These are phyloP conservation scores for Trametes cubensis DNA, from an alignment of 768 basidiomycete genomes.

Conservation along the genomic window DNA sequence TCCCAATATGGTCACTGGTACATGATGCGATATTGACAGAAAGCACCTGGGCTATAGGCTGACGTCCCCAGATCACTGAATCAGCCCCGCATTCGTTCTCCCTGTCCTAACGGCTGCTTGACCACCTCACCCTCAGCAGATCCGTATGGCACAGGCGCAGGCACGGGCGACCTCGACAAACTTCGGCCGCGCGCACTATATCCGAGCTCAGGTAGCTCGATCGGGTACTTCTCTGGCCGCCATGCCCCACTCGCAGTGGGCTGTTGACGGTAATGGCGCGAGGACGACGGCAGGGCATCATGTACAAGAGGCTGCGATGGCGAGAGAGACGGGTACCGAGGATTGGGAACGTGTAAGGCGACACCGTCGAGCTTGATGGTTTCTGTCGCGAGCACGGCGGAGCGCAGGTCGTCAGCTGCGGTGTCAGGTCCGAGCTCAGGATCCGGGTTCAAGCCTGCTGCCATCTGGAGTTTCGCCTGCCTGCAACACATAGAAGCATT, in stretches of 20 bases:
- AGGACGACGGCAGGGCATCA: too few relatives aligned
- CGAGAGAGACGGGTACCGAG: neutral
- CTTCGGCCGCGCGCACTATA: neutral
- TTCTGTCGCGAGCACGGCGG: neutral
- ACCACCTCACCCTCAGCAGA: neutral
- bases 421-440: neutral
- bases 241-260: neutral
- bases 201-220: neutral
- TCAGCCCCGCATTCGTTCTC: too few relatives aligned
- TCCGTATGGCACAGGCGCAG: neutral
- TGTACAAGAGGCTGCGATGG: too few relatives aligned
- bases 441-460: conserved; percentile 2
- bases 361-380: conserved; percentile 13
- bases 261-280: too few relatives aligned
- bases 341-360: conserved; percentile 1
- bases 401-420: neutral
- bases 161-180: neutral
- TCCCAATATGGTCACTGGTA: too few relatives aligned
- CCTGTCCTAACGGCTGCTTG: too few relatives aligned
- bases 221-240: neutral
- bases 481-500: neutral
- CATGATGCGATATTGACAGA: too few relatives aligned
- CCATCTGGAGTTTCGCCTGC: conserved; percentile 12
- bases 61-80: too few relatives aligned
- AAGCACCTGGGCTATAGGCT: too few relatives aligned